phyloP scores from a whole-genome alignment of 257 asterid species.

The Anisodus acutangulus region DNA sequence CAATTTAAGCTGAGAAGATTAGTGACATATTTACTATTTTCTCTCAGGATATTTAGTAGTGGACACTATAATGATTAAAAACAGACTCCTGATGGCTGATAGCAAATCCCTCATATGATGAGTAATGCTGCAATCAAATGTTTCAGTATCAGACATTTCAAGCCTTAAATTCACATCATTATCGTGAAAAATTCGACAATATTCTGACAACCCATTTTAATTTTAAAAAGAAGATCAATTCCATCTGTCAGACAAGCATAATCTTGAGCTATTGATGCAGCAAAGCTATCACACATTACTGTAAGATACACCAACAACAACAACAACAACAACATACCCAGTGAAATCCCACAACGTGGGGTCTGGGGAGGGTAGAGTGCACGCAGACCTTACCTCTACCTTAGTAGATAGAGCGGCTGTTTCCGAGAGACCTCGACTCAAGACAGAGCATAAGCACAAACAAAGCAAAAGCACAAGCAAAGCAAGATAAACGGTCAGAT shows the following conservation, averaged over 20 bases:
- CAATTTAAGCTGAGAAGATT: neutral
- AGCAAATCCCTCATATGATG: neutral
- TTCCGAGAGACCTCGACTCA: no score
- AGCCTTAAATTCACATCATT: constrained; percentile 20
- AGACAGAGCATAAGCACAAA: no score
- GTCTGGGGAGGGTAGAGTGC: no score
- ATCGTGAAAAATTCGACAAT: neutral
- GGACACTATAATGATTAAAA: neutral
- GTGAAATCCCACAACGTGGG: no score
- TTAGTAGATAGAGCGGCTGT: no score
- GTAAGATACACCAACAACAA: neutral
- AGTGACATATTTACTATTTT: neutral
- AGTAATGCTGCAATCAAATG: neutral
- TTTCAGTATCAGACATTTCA: neutral
- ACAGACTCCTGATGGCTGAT: constrained; percentile 6
- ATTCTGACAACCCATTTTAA: neutral
- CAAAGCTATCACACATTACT: neutral
- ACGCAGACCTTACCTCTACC: no score
- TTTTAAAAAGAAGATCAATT: neutral
- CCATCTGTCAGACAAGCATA: neutral
- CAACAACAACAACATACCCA: no score
- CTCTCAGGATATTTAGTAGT: neutral
- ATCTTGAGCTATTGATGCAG: neutral
- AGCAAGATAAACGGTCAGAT: no score
- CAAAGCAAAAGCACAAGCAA: no score